Evolutionary conservation across 2,329 filamentous ascomycete genomes (phyloP).

Genomic region (Macroventuria anomochaeta): DNA sequence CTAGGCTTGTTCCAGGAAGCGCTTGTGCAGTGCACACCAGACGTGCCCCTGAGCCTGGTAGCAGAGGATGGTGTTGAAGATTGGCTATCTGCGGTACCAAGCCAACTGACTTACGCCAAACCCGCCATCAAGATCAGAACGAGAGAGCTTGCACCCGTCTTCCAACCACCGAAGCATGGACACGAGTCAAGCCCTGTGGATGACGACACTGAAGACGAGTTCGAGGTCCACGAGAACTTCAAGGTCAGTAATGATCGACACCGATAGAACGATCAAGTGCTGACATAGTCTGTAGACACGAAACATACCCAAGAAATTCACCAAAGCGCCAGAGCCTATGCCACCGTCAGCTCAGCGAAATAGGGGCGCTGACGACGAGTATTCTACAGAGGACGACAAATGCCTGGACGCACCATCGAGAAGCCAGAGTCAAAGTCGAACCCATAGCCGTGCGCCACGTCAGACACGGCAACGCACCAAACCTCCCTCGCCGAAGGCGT

Average conservation of each 20-base stretch:
- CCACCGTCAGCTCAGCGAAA: neutral
- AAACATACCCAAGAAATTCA: conserved; percentile 2
- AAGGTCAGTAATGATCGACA: conserved; percentile 21
- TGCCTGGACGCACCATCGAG: conserved; percentile 48
- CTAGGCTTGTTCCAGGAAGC: conserved; percentile 46
- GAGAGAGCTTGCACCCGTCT: conserved; percentile 7
- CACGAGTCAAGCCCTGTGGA: conserved; percentile 27
- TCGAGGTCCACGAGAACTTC: conserved; percentile 44
- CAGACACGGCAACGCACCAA: conserved; percentile 1
- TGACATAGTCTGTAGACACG: conserved; percentile 23
- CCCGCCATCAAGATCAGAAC: conserved; percentile 17
- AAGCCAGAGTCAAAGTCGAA: conserved; percentile 22
- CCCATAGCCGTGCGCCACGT: neutral
- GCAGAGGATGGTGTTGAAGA: conserved; percentile 19
- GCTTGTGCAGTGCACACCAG: conserved; percentile 34
- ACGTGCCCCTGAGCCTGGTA: conserved; percentile 34
- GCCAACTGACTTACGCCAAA: conserved; percentile 17
- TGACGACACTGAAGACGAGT: conserved; percentile 47
- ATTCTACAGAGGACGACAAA: conserved; percentile 47
- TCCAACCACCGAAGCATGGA: conserved; percentile 9
- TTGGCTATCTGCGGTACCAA: conserved; percentile 36
- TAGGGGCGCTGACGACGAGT: conserved; percentile 17
- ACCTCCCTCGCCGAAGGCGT: conserved; percentile 12
- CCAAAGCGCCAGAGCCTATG: neutral
- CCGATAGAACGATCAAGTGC: too few relatives aligned